Percentiles rank a stretch among this genome's conserved stretches.
Evolutionary conservation across 176 grass and related monocot genomes (phyloP).

Genomic region (Bonia amplexicaulis): DNA sequence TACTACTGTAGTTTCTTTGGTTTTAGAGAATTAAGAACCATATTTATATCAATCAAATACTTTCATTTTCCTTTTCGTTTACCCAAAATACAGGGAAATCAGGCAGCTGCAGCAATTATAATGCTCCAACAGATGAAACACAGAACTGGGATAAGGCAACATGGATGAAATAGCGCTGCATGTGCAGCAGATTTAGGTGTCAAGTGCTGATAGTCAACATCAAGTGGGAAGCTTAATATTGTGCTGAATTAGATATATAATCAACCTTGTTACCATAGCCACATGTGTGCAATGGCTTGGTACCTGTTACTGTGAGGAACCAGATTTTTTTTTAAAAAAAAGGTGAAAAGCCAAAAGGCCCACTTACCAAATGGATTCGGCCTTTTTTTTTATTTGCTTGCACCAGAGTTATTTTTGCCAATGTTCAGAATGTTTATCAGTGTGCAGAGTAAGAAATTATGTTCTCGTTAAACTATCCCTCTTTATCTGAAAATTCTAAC

Average conservation of each 20-base stretch:
- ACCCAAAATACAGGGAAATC: neutral
- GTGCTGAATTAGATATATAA: too few species aligned
- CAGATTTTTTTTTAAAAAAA: neutral
- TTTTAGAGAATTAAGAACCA: neutral
- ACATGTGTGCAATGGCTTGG: too few species aligned
- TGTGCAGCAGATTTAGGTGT: neutral
- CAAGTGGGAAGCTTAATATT: neutral
- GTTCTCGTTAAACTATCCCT: neutral
- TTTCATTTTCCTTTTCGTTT: neutral
- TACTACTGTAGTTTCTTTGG: neutral
- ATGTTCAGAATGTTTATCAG: neutral
- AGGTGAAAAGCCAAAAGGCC: neutral
- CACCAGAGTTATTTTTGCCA: neutral
- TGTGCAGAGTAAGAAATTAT: neutral
- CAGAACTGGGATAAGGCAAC: neutral
- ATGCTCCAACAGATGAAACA: neutral
- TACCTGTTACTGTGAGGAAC: neutral
- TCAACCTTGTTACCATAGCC: too few species aligned
- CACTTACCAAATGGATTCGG: neutral
- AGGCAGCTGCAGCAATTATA: neutral
- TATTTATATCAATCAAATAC: neutral
- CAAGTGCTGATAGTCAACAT: neutral
- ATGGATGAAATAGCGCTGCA: neutral
- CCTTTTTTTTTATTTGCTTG: neutral
- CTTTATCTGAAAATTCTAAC: slow-evolving; percentile 1